These are phyloP conservation scores for Amanita exitialis DNA, from an alignment of 768 basidiomycete genomes.

Conservation along the genomic window DNA sequence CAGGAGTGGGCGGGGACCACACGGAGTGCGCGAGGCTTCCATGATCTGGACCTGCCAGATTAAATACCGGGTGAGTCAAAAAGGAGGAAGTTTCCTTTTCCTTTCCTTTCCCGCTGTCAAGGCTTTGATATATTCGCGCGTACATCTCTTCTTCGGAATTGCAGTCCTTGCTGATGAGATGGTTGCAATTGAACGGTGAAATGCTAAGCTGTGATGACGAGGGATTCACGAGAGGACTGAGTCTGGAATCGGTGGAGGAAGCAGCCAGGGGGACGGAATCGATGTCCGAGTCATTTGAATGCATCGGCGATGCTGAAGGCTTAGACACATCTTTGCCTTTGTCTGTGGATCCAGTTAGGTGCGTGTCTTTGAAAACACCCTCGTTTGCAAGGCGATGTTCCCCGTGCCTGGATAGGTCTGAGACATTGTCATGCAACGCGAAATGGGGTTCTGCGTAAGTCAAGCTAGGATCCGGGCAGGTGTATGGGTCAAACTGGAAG, in stretches of 20 bases:
- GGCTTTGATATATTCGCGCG: conserved; percentile 8
- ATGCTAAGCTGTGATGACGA: conserved; percentile 13
- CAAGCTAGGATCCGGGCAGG: conserved; percentile 11
- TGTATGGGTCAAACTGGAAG: conserved; percentile 42
- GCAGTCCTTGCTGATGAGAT: background rate
- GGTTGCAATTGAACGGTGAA: conserved; percentile 11
- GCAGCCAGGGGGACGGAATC: background rate
- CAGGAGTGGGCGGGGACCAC: conserved; percentile 19
- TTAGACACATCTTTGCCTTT: conserved; percentile 51
- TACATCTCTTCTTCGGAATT: background rate
- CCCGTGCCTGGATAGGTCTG: conserved; percentile 16
- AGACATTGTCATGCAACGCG: conserved; percentile 9
- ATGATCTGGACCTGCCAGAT: conserved; percentile 40
- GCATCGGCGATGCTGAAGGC: conserved; percentile 27
- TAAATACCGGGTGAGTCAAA: conserved; percentile 58
- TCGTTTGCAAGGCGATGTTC: conserved; percentile 19
- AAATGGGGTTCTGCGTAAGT: conserved; percentile 2
- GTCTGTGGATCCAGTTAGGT: conserved; percentile 13
- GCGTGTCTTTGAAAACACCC: conserved; percentile 13
- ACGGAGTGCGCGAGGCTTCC: conserved; percentile 29
- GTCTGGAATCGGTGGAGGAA: conserved; percentile 4
- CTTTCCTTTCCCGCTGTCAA: conserved; percentile 37
- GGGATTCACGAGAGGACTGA: conserved; percentile 12
- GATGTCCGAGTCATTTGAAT: background rate
- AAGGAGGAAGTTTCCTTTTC: conserved; percentile 53